phyloP scores from a whole-genome alignment of 1,284 basidiomycete genomes.

The Cryptococcus sp. region DNA sequence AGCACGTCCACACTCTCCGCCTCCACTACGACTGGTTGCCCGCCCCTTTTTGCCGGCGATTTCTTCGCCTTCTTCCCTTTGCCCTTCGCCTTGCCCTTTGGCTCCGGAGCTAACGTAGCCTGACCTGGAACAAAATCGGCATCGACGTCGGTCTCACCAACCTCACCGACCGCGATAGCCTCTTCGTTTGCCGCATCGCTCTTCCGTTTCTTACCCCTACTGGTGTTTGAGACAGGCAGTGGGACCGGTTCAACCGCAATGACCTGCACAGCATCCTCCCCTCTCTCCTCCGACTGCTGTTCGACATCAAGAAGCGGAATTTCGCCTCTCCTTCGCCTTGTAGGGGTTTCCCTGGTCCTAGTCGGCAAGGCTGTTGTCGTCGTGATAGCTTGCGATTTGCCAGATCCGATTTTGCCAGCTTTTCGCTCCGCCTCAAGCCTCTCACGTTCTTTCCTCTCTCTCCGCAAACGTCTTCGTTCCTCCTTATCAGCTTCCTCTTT shows the following conservation, averaged over 20 bases:
- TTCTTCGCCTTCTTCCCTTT: conserved; percentile 20
- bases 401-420: background rate
- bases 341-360: background rate
- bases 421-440: conserved; percentile 10
- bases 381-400: background rate
- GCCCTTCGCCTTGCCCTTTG: conserved; percentile 8
- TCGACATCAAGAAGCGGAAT: background rate
- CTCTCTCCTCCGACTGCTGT: background rate
- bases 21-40: conserved; percentile 3
- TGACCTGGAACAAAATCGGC: conserved; percentile 4
- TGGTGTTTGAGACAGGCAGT: background rate
- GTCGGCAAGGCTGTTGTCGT: background rate
- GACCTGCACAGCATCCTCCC: background rate
- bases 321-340: background rate
- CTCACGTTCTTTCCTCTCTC: conserved; percentile 19
- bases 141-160: conserved; percentile 12
- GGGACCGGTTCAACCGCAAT: conserved; percentile 1
- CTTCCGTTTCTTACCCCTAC: conserved; percentile 14
- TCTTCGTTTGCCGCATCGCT: conserved; percentile 4
- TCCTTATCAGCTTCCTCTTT: conserved; percentile 28
- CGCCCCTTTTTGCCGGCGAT: conserved; percentile 9
- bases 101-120: background rate
- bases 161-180: background rate
- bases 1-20: background rate
- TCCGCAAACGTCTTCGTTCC: conserved; percentile 23